phyloP scores from a whole-genome alignment of 257 asterid genomes.

The Fraxinus anomala region DNA sequence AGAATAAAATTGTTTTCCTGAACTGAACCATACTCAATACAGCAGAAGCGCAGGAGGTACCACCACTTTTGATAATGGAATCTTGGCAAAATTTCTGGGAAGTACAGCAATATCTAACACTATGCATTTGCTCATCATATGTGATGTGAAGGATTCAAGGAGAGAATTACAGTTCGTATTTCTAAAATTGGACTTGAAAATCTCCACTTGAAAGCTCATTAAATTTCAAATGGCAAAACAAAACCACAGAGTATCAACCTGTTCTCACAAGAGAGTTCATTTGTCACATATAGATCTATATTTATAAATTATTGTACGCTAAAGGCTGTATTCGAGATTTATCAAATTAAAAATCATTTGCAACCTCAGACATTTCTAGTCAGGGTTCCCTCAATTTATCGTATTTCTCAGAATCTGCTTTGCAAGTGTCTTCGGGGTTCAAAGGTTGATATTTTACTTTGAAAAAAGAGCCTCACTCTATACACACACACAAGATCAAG shows the following conservation, averaged over 20 bases:
- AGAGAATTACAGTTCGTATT: neutral
- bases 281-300: neutral
- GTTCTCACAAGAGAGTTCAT: neutral
- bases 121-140: constrained; percentile 2
- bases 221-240: neutral
- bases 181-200: neutral
- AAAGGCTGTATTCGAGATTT: neutral
- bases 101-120: neutral
- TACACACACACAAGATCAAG: neutral
- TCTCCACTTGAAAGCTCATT: neutral
- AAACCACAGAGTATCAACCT: neutral
- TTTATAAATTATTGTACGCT: neutral
- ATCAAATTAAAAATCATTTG: neutral
- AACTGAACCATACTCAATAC: constrained; percentile 16
- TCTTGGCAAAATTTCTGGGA: neutral
- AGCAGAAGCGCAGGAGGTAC: constrained; percentile 5
- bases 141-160: neutral
- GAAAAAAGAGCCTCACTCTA: neutral
- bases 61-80: constrained; percentile 1
- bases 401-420: neutral
- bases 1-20: neutral
- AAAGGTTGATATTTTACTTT: neutral
- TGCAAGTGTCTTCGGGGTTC: constrained; percentile 1
- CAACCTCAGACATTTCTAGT: neutral
- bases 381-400: neutral